Base-by-base conservation (phyloP, 306 rosid genomes). In the Potentilla sterilis region DNA sequence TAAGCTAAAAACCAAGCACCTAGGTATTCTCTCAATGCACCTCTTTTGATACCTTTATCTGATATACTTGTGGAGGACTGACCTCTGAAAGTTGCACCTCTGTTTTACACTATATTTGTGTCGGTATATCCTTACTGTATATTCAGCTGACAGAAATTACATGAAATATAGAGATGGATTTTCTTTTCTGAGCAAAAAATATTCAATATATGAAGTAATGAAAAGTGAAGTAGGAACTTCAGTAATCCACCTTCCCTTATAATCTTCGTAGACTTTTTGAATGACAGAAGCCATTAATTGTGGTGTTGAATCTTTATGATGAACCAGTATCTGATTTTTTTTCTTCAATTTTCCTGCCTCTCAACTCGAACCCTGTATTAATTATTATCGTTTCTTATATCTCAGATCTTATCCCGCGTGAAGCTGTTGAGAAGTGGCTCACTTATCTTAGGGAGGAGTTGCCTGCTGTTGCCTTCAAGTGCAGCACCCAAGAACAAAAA, bases 381-480 rank as follows among this genome's bases (percentile, higher is more conserved):
- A 80, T 71, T 28, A 58, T 28, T 48, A 73, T 74, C 69, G 51
- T 80, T 79, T 73, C 40, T 66, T 80, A 37, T 19, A 54, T 75
- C 9, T 47, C 85, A 96, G 99, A 96, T 87, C 99, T 96, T 83
- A 92, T 96, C 34, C 99, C 99, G 10, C 86, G 93, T 43, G 99
- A 96, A 80, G 86, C 99, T 51, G 92, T 86, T 43, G 92, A 96
- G 81, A 96, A 92, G 86, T 96, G 99, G 98, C 99, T 96, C 16
- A 90, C 84, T 72, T 96, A 92, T 81, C 84, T 96, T 44, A 82
- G 99, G 81, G 99, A 96, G 87, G 99, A 96, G 80, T 82, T 89
- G 75, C 99, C 99, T 37, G 90, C 98, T 47, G 98, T 94, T 40
- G 98, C 98, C 68, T 94, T 94, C 81, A 94, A 94, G 85, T 94